These are phyloP conservation scores for Penicillium sp. DNA, from an alignment of 2,329 filamentous ascomycete genomes.

Conservation along the genomic window DNA sequence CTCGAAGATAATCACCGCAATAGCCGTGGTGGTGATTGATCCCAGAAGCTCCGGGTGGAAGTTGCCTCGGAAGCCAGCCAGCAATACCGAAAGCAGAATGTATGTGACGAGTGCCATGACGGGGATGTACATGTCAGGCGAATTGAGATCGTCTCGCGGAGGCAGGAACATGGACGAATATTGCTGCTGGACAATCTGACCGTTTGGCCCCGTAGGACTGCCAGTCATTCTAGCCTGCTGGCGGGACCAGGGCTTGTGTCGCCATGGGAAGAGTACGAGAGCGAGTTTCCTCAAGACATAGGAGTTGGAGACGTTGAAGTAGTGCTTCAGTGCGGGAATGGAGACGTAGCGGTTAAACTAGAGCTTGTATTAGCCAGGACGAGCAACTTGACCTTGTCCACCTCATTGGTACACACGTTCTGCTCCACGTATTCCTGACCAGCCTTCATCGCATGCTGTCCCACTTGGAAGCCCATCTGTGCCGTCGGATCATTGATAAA, in stretches of 20 bases:
- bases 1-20: constrained; percentile 82
- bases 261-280: constrained; percentile 95
- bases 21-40: constrained; percentile 80
- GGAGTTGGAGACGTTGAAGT: constrained; percentile 98
- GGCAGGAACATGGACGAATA: constrained; percentile 70
- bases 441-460: constrained; percentile 85
- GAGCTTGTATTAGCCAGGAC: background rate
- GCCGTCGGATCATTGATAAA: constrained; percentile 96
- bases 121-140: constrained; percentile 99
- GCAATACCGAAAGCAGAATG: constrained; percentile 86
- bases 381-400: background rate
- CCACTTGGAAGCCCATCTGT: constrained; percentile 92
- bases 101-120: constrained; percentile 98
- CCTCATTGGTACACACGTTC: constrained; percentile 64
- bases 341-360: constrained; percentile 83
- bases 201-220: constrained; percentile 50
- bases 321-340: constrained; percentile 91
- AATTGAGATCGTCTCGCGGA: constrained; percentile 93
- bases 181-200: constrained; percentile 62
- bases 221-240: constrained; percentile 66
- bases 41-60: constrained; percentile 95
- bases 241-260: constrained; percentile 95
- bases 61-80: constrained; percentile 84
- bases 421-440: constrained; percentile 95
- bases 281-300: constrained; percentile 94